Conservation (phyloP, 345 rosid genomes). For the Lepidium sativum region DNA sequence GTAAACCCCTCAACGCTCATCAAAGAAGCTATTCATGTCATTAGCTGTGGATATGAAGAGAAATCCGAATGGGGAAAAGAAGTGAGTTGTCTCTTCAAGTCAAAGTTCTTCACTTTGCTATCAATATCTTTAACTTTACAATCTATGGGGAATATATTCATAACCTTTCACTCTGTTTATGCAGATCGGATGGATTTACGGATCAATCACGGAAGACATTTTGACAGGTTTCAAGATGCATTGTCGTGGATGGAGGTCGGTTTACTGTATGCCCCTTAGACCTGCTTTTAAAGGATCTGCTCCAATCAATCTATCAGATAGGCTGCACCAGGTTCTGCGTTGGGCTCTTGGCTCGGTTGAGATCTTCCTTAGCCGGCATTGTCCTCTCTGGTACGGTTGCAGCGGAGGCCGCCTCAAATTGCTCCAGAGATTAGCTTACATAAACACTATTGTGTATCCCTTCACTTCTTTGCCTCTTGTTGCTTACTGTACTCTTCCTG, state of each 20-base stretch:
- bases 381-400: slow-evolving; percentile 93
- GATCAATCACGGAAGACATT: slow-evolving; percentile 93
- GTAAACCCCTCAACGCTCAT: slow-evolving; percentile 70
- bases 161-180: background rate
- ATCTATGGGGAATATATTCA: background rate
- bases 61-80: slow-evolving; percentile 98
- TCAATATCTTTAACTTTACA: background rate
- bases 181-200: slow-evolving; percentile 98
- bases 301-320: slow-evolving; percentile 92
- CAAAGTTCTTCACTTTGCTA: background rate
- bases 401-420: slow-evolving; percentile 94
- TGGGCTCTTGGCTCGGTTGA: slow-evolving; percentile 99
- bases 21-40: slow-evolving; percentile 97
- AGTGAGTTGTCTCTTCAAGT: slow-evolving; percentile 27
- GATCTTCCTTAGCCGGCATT: slow-evolving; percentile 92
- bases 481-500: slow-evolving; percentile 87
- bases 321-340: slow-evolving; percentile 89
- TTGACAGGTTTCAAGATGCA: slow-evolving; percentile 98
- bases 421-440: slow-evolving; percentile 87
- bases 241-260: slow-evolving; percentile 97
- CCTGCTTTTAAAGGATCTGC: slow-evolving; percentile 99
- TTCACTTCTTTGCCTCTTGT: slow-evolving; percentile 92
- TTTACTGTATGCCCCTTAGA: slow-evolving; percentile 95
- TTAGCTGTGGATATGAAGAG: slow-evolving; percentile 91
- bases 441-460: slow-evolving; percentile 95